Evolutionary conservation across 2,329 filamentous ascomycete species (phyloP).

Genomic region (Hymenoscyphus fraxineus): DNA sequence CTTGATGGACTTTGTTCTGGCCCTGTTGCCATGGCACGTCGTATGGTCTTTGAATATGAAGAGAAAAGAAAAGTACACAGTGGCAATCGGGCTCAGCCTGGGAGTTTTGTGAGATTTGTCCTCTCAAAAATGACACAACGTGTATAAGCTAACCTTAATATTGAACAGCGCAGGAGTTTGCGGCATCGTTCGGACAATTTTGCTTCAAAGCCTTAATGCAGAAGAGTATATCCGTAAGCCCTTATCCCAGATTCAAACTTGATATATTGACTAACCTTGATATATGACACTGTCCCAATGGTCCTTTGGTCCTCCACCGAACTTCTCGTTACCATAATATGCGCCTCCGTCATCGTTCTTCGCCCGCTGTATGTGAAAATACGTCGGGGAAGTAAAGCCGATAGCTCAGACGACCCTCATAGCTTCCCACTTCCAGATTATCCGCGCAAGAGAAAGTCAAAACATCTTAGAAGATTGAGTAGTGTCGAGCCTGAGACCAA

Average conservation of each 20-base stretch:
- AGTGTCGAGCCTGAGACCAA: not conserved
- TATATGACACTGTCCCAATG: not conserved
- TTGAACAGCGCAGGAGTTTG: constrained; percentile 7
- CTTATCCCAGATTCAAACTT: not conserved
- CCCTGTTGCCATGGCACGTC: constrained; percentile 6
- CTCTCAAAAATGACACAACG: not conserved
- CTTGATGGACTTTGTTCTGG: constrained; percentile 9
- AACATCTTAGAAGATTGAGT: not conserved
- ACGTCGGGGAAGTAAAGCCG: not conserved
- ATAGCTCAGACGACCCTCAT: not conserved
- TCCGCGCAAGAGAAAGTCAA: not conserved
- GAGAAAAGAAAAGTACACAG: constrained; percentile 5
- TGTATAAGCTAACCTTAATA: not conserved
- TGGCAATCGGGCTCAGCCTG: constrained; percentile 4
- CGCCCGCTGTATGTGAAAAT: constrained; percentile 5
- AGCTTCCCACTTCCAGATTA: not conserved
- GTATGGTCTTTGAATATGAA: constrained; percentile 8
- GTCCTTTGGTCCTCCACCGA: constrained; percentile 6
- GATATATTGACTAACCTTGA: not conserved
- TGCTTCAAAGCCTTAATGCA: constrained; percentile 3
- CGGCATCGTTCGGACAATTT: constrained; percentile 5
- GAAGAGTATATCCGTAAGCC: constrained; percentile 7
- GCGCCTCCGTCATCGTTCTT: constrained; percentile 1
- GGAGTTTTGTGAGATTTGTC: constrained; percentile 8
- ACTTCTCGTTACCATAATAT: constrained; percentile 4